phyloP scores from a whole-genome alignment of 2,329 filamentous ascomycete genomes.

The Dissoconium aciculare region DNA sequence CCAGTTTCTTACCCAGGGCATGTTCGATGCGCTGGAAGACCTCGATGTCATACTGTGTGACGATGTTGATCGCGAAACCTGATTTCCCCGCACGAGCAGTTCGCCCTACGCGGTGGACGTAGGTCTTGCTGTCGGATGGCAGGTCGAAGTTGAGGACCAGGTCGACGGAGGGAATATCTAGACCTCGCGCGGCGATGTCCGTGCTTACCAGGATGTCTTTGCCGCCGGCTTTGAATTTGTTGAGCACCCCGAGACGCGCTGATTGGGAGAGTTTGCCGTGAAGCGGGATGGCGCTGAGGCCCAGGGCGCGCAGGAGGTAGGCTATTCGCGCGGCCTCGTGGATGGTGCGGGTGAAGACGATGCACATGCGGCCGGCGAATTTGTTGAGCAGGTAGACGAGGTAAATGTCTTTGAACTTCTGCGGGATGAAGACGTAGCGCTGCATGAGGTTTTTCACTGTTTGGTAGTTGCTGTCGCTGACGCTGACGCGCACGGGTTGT shows the following conservation, averaged over 20 bases:
- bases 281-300: slow-evolving; percentile 79
- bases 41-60: slow-evolving; percentile 79
- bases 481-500: slow-evolving; percentile 69
- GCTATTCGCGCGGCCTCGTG: slow-evolving; percentile 78
- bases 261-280: slow-evolving; percentile 87
- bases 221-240: slow-evolving; percentile 72
- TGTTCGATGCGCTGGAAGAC: slow-evolving; percentile 69
- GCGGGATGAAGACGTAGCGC: slow-evolving; percentile 72
- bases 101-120: slow-evolving; percentile 77
- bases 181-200: slow-evolving; percentile 81
- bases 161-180: slow-evolving; percentile 87
- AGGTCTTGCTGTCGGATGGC: slow-evolving; percentile 74
- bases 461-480: slow-evolving; percentile 73
- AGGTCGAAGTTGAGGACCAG: slow-evolving; percentile 76
- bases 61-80: slow-evolving; percentile 63
- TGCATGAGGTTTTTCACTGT: slow-evolving; percentile 82
- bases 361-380: slow-evolving; percentile 68
- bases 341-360: slow-evolving; percentile 85
- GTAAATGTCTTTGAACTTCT: slow-evolving; percentile 78
- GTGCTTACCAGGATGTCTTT: slow-evolving; percentile 82
- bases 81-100: slow-evolving; percentile 77
- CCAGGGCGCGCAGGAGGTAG: slow-evolving; percentile 67
- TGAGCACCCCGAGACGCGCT: slow-evolving; percentile 68
- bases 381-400: slow-evolving; percentile 78
- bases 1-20: slow-evolving; percentile 62